Conservation (phyloP, 768 basidiomycete genomes). For the Tricholomella constricta region DNA sequence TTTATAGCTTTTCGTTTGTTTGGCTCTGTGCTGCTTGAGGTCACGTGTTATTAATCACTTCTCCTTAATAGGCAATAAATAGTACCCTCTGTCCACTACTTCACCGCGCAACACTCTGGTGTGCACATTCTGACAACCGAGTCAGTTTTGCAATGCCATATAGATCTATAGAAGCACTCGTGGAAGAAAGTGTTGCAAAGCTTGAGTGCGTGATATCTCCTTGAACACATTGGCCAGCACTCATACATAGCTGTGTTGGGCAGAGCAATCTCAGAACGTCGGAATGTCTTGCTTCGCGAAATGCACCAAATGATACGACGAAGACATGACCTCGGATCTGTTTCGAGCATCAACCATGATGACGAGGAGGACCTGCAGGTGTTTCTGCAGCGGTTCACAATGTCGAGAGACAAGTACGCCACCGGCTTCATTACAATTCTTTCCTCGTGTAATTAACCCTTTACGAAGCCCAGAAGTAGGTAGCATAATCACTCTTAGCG, state of each 20-base stretch:
- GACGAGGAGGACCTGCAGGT: slow-evolving; percentile 45
- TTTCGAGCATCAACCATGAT: slow-evolving; percentile 40
- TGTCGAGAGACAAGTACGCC: slow-evolving; percentile 49
- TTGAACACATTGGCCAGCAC: slow-evolving; percentile 1
- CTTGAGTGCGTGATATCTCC: slow-evolving; percentile 36
- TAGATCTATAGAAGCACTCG: slow-evolving; percentile 33
- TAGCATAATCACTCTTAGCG: slow-evolving; percentile 38
- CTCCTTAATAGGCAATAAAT: slow-evolving; percentile 15
- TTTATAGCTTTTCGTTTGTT: neutral
- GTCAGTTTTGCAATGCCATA: slow-evolving; percentile 11
- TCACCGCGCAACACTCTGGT: neutral
- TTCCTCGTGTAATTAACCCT: slow-evolving; percentile 3
- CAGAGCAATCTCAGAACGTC: slow-evolving; percentile 63
- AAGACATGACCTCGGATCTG: slow-evolving; percentile 46
- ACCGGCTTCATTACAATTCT: slow-evolving; percentile 6
- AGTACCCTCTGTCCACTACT: neutral
- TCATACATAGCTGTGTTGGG: slow-evolving; percentile 8
- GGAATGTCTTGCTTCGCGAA: slow-evolving; percentile 72
- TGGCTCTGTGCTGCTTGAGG: neutral
- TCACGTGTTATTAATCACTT: slow-evolving; percentile 9
- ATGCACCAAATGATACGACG: slow-evolving; percentile 68
- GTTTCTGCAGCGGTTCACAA: slow-evolving; percentile 61
- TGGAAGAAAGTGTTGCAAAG: slow-evolving; percentile 46
- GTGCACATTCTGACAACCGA: neutral
- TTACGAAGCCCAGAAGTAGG: slow-evolving; percentile 41